Base-by-base conservation (phyloP, 2,329 filamentous ascomycete species). In the Aspergillus ochraceoroseus region DNA sequence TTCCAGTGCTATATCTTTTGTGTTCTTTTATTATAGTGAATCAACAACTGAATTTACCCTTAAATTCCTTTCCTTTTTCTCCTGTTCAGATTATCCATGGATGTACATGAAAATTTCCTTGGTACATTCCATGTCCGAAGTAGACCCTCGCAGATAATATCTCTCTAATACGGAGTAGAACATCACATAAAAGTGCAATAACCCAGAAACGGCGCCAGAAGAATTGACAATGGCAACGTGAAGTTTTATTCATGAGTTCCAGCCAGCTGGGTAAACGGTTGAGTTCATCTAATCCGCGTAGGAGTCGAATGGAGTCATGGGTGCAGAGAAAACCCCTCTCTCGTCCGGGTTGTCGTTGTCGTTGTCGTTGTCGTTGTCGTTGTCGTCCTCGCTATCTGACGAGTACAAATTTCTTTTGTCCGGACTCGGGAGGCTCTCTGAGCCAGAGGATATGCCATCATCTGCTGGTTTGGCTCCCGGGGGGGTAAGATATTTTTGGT, bases 1-100 rank as follows among this genome's bases (percentile, higher is more conserved):
- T 41, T 41, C n/a, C 29, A 22, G 37, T 32, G 37, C 22, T 39
- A 26, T 13, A n/a, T n/a, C n/a, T n/a, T n/a, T 22, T 29, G 34
- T 31, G 29, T 31, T 14, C 27, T 30, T 30, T 15, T 32, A 9
- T 18, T 32, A 22, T 22, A 22, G 20, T 22, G 20, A 22, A 22
- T n/a, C n/a, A n/a, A n/a, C n/a, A n/a, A n/a, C n/a, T n/a, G n/a
- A n/a, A n/a, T n/a, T n/a, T n/a, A n/a, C n/a, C n/a, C n/a, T n/a
- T n/a, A n/a, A n/a, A n/a, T n/a, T n/a, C n/a, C n/a, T n/a, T n/a
- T n/a, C n/a, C n/a, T n/a, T n/a, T n/a, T n/a, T n/a, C n/a, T n/a
- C n/a, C n/a, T n/a, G n/a, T n/a, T n/a, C n/a, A n/a, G n/a, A n/a
- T n/a, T n/a, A n/a, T n/a, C n/a, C n/a, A n/a, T n/a, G n/a, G n/a